Base-by-base conservation (phyloP, 169 alveolate species). In the Plasmodium gaboni region DNA sequence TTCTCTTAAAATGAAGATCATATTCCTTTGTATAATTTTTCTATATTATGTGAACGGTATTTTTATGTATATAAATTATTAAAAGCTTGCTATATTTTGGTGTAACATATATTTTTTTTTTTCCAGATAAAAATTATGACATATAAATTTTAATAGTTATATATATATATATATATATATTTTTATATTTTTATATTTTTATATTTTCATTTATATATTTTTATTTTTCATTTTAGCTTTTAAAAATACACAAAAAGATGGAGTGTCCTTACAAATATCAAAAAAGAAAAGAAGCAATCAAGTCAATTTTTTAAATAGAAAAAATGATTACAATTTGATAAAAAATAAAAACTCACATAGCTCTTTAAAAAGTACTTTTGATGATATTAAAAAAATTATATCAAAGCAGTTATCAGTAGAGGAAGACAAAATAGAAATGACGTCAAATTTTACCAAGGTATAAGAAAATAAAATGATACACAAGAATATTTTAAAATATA, bases 331-430 rank as follows among this genome's bases (percentile, higher is more conserved):
- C 46, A 24, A n/a, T 19, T 10, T 19, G 7, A 17, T 28, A 10
- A 51, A 42, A 50, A 80, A 9, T 67, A 50, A 26, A 53, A 59
- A 60, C 4, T 15, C 32, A 32, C 1, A n/a, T 22, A 67, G 8
- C n/a, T 80, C 74, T 13, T 60, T 80, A 28, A 70, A 71, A 32
- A 55, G 83, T 46, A 67, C 83, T 22, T 65, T 50, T 22, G 83
- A 80, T 44, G 90, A 80, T 9, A 22, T 80, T n/a, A 80, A 80
- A 26, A 15, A 68, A 32, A 46, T 80, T 5, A 80, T 67, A 50
- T 65, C 90, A 10, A 80, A 80, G 61, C 90, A 80, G n/a, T 46
- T 80, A 15, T 80, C 90, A 13, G 90, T 80, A 24, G 90, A 80
- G 32, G 90, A 80, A n/a, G 90, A 80, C 38, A 80, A 80, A 67